These are phyloP conservation scores for Luzula sylvatica DNA, from an alignment of 176 grass and related monocot species.

Conservation along the genomic window DNA sequence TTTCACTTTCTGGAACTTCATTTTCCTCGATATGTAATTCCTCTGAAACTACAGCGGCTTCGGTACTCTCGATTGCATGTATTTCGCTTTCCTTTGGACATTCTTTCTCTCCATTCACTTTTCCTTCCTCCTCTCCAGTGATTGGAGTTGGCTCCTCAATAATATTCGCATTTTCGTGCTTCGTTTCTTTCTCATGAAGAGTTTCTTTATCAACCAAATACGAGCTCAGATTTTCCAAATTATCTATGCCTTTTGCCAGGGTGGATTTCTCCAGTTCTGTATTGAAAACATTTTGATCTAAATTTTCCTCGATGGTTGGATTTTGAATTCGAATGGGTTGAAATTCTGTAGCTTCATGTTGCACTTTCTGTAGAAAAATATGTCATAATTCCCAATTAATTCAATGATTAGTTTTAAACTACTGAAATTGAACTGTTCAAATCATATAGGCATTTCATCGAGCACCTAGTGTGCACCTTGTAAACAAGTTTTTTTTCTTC, in stretches of 20 bases:
- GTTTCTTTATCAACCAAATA: slow-evolving; percentile 1
- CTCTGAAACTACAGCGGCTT: neutral
- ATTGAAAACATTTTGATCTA: no score
- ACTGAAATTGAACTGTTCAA: no score
- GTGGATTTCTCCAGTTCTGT: slow-evolving; percentile 3
- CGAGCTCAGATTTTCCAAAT: neutral
- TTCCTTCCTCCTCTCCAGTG: slow-evolving; percentile 6
- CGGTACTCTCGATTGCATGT: neutral
- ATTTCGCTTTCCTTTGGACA: slow-evolving; percentile 4
- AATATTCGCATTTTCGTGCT: neutral
- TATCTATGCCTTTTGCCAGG: slow-evolving; percentile 3
- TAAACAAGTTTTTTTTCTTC: no score
- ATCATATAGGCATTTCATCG: no score
- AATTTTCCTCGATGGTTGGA: neutral
- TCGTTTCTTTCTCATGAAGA: no score
- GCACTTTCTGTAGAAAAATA: neutral
- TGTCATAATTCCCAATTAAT: neutral
- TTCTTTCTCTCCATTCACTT: slow-evolving; percentile 3
- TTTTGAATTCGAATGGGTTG: slow-evolving; percentile 6
- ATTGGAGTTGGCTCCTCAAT: neutral
- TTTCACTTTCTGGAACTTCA: neutral
- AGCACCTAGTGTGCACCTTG: no score
- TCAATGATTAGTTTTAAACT: neutral
- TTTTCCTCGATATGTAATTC: neutral
- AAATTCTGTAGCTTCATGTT: slow-evolving; percentile 6